Evolutionary conservation across 208 protist species (phyloP).

Genomic region (Leishmania mexicana): DNA sequence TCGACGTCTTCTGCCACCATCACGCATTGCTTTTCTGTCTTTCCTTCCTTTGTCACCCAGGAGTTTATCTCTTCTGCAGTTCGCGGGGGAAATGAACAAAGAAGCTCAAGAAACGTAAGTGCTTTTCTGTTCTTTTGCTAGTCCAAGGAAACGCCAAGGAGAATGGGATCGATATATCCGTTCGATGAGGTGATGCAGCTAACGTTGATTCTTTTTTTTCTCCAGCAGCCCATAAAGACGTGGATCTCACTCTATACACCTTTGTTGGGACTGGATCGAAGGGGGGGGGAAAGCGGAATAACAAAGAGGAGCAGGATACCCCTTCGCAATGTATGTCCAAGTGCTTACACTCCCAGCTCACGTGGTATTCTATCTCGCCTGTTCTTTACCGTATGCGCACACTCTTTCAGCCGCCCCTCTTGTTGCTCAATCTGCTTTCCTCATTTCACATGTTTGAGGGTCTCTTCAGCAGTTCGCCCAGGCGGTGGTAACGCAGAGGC

Average conservation of each 20-base stretch:
- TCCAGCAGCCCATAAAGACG: neutral
- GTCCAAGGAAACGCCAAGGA: neutral
- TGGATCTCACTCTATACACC: neutral
- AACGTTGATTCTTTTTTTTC: neutral
- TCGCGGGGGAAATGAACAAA: neutral
- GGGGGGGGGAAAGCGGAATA: neutral
- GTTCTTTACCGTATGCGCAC: neutral
- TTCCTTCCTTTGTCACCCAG: neutral
- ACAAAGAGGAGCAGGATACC: neutral
- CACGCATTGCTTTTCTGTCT: neutral
- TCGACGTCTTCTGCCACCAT: neutral
- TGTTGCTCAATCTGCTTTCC: neutral
- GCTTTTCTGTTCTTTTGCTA: neutral
- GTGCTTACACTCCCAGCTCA: neutral
- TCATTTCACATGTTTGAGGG: neutral
- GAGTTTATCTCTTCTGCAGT: neutral
- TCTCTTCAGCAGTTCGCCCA: neutral
- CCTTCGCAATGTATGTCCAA: neutral
- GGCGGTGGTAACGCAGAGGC: neutral
- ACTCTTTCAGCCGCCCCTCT: neutral
- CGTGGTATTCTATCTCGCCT: neutral
- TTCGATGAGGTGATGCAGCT: neutral
- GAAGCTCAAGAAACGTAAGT: neutral
- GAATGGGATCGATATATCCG: neutral
- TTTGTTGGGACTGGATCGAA: neutral